These are phyloP conservation scores for Pistacia atlantica DNA, from an alignment of 345 rosid genomes.

Conservation along the genomic window DNA sequence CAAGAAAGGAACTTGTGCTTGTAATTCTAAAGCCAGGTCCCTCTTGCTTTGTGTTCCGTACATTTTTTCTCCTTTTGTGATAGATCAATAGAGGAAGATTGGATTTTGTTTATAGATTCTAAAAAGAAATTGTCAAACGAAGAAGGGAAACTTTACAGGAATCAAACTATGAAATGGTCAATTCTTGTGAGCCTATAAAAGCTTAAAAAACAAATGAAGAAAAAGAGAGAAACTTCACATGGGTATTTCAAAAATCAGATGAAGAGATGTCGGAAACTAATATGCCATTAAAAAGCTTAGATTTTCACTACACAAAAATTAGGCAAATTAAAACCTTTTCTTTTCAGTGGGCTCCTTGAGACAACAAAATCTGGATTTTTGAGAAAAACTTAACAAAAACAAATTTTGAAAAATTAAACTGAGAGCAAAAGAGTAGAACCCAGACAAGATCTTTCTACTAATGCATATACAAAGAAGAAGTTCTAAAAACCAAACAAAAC, in stretches of 20 bases:
- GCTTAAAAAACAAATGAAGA: slow-evolving; percentile 20
- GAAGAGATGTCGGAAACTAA: slow-evolving; percentile 7
- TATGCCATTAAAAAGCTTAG: slow-evolving; percentile 5
- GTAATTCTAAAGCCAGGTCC: slow-evolving; percentile 69
- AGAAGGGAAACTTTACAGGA: slow-evolving; percentile 29
- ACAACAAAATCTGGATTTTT: neutral
- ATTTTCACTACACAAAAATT: neutral
- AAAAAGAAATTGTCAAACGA: slow-evolving; percentile 32
- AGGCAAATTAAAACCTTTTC: slow-evolving; percentile 1
- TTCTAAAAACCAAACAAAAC: neutral
- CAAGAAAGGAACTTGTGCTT: slow-evolving; percentile 76
- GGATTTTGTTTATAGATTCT: slow-evolving; percentile 9
- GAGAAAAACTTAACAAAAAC: slow-evolving; percentile 6
- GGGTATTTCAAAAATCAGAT: slow-evolving; percentile 11
- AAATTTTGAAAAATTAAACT: neutral
- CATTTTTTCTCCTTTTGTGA: slow-evolving; percentile 37
- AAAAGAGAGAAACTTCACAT: neutral
- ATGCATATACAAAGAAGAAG: slow-evolving; percentile 8
- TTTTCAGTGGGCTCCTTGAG: slow-evolving; percentile 6
- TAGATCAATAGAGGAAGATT: slow-evolving; percentile 25
- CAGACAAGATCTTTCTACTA: slow-evolving; percentile 15
- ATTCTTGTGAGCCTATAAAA: slow-evolving; percentile 4
- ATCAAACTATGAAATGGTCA: slow-evolving; percentile 50
- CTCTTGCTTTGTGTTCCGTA: slow-evolving; percentile 64
- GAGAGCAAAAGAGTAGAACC: slow-evolving; percentile 12